Conservation (phyloP, 163 green algal genomes). For the Volvox carteri region DNA sequence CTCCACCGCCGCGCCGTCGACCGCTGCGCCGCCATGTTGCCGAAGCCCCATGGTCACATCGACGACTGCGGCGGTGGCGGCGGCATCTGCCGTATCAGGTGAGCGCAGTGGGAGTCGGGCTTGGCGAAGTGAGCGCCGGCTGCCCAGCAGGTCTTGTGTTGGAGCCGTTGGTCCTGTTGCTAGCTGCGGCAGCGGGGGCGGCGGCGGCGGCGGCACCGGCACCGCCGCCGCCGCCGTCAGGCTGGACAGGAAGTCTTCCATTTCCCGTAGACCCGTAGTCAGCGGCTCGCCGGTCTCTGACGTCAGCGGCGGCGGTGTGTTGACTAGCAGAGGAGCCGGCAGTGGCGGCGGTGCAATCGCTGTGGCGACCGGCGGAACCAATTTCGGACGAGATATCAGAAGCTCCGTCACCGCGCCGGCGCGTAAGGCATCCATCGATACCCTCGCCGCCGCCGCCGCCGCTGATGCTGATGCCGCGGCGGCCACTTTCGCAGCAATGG, state of each 20-base stretch:
- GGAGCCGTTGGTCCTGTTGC: background rate
- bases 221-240: background rate
- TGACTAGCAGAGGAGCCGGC: background rate
- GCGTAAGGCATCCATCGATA: background rate
- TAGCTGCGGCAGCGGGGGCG: background rate
- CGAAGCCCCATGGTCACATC: no score
- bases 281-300: background rate
- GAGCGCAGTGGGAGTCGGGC: no score
- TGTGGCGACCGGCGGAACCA: background rate
- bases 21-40: no score
- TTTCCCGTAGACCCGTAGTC: background rate
- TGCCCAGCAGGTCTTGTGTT: no score
- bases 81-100: no score
- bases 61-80: no score
- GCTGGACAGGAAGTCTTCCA: constrained; percentile 26
- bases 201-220: background rate
- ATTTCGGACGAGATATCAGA: no score
- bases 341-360: background rate
- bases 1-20: no score
- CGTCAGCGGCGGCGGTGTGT: no score
- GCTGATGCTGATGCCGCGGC: background rate
- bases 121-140: no score
- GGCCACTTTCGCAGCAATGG: background rate
- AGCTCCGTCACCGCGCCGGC: background rate
- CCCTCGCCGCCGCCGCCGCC: background rate